Evolutionary conservation across 163 green algal genomes (phyloP).

Genomic region (Smithsoniella earleae): DNA sequence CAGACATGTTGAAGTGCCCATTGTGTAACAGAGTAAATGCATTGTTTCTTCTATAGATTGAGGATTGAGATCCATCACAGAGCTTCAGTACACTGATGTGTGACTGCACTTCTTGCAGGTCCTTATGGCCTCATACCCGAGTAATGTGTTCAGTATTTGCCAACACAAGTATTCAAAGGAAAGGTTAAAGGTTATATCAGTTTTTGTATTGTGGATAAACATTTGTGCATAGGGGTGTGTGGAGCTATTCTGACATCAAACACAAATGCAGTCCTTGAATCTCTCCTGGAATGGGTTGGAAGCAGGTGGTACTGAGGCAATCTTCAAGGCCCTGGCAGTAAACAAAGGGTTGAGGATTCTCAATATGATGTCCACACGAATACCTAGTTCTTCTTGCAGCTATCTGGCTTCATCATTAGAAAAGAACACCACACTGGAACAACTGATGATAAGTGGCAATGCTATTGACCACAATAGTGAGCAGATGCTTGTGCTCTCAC

Average conservation of each 20-base stretch:
- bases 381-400: background rate
- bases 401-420: background rate
- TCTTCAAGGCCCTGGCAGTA: background rate
- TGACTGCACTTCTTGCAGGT: too few relatives aligned
- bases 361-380: constrained; percentile 9
- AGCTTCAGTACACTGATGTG: background rate
- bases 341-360: background rate
- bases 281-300: constrained; percentile 24
- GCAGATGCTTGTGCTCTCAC: background rate
- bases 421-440: background rate
- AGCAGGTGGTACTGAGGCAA: background rate
- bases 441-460: constrained; percentile 14
- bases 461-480: background rate
- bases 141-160: background rate
- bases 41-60: too few relatives aligned
- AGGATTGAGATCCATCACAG: too few relatives aligned
- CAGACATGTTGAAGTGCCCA: too few relatives aligned
- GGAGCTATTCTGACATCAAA: background rate
- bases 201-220: too few relatives aligned
- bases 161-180: background rate
- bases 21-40: too few relatives aligned
- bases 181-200: too few relatives aligned
- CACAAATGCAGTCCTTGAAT: constrained; percentile 18
- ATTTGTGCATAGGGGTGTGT: too few relatives aligned
- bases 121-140: too few relatives aligned